Base-by-base conservation (phyloP, 768 basidiomycete genomes). In the Lactarius hatsudake region DNA sequence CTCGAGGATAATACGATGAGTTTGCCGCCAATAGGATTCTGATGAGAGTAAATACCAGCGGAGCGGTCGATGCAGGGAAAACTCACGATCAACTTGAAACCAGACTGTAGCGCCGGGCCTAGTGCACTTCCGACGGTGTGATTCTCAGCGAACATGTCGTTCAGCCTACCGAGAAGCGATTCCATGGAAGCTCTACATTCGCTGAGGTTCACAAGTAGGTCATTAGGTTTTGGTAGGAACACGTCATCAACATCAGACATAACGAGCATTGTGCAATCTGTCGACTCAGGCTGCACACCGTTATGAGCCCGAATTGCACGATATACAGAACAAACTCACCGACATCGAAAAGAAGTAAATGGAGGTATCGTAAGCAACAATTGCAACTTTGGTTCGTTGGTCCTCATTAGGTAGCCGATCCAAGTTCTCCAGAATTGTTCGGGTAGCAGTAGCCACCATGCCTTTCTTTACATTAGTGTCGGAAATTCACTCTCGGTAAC, bases 141-240 rank as follows among this genome's bases (percentile, higher is more conserved):
- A 68, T 93, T 94, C n/a, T 98, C 96, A 76, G 91, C 87, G 86
- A 98, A 99, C 96, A 99, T 98, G 64, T 96, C 96, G 72, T 88
- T 91, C 63, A 99, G 83, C 62, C 90, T 81, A 20, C 88, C 86
- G 1, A 99, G 84, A 28, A 99, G 84, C 18, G 82, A 79, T 75
- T 98, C 96, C 56, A 98, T 78, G 2, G 89, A 87, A 0, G 86
- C 79, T 51, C 91, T 87, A 12, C 90, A 84, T 79, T 98, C 97
- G 15, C 87, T 84, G 67, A 98, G 81, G 81, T 98, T 98, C 74
- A 98, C 91, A 40, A 98, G 87, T n/a, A 98, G 82, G 75, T 98
- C 96, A 58, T 86, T 92, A 5, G 97, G 97, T 78, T 96, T 96
- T 3, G 97, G 97, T 30, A 99, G 81, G 84, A 98, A 99, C 62